Evolutionary conservation across 164 flowering plant species (phyloP).

Genomic region (Litsea cubeba): DNA sequence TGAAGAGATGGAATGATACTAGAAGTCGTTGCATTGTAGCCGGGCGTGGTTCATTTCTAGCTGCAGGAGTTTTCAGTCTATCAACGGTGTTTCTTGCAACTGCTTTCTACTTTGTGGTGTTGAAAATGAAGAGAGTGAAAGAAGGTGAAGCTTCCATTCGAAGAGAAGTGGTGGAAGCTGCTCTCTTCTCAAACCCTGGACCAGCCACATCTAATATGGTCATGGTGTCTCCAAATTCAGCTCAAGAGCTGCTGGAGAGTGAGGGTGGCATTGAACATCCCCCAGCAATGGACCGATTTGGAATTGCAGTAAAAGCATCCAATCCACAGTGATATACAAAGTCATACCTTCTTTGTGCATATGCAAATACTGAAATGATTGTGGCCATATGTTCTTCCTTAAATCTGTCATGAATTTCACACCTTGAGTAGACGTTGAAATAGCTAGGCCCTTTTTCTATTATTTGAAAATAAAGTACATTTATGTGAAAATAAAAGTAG

Average conservation of each 20-base stretch:
- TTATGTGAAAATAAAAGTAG: too few relatives aligned
- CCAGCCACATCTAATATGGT: background rate
- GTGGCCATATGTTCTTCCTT: too few relatives aligned
- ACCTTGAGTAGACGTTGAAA: too few relatives aligned
- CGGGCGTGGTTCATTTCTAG: slow-evolving; percentile 55
- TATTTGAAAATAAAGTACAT: too few relatives aligned
- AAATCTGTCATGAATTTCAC: too few relatives aligned
- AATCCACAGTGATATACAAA: background rate
- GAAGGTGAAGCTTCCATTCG: background rate
- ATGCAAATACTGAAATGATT: too few relatives aligned
- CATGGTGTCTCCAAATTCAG: background rate
- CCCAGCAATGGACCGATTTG: background rate
- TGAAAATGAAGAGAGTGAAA: slow-evolving; percentile 33
- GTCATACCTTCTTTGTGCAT: too few relatives aligned
- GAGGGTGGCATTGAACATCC: background rate
- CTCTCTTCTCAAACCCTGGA: slow-evolving; percentile 1
- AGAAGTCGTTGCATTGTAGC: slow-evolving; percentile 45
- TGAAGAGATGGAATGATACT: slow-evolving; percentile 47
- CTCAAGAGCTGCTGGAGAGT: background rate
- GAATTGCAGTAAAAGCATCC: background rate
- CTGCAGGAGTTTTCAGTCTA: slow-evolving; percentile 65
- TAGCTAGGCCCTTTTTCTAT: too few relatives aligned
- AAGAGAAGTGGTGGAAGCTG: slow-evolving; percentile 7
- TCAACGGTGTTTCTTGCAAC: slow-evolving; percentile 57
- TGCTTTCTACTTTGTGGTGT: slow-evolving; percentile 56